Conservation (phyloP, 2,329 filamentous ascomycete genomes). For the Ophiostoma quercus region DNA sequence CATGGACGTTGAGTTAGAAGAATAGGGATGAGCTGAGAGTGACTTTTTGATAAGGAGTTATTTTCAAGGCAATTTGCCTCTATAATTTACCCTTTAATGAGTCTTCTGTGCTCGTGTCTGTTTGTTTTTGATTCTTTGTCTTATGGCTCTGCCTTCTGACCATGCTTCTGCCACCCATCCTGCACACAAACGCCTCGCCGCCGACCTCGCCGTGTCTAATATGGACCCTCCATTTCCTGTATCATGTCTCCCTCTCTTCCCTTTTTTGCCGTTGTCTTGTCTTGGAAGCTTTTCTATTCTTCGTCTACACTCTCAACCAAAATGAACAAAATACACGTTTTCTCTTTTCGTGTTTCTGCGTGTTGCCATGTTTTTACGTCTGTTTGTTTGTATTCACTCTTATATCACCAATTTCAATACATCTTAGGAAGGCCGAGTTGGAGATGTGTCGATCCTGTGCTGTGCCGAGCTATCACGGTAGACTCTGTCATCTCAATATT, state of each 20-base stretch:
- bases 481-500: no score
- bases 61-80: conserved; percentile 29
- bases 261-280: conserved; percentile 18
- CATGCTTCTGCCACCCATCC: background rate
- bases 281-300: conserved; percentile 14
- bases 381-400: conserved; percentile 8
- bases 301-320: conserved; percentile 11
- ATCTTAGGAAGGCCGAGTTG: background rate
- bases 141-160: background rate
- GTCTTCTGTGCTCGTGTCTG: conserved; percentile 17
- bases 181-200: conserved; percentile 20
- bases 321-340: conserved; percentile 15
- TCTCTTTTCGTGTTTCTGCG: conserved; percentile 23
- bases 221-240: conserved; percentile 7
- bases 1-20: background rate
- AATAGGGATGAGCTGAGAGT: conserved; percentile 15
- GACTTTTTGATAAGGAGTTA: conserved; percentile 22
- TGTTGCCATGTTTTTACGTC: background rate
- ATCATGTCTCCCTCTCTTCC: conserved; percentile 19
- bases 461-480: no score
- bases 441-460: no score
- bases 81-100: conserved; percentile 19
- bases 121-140: background rate
- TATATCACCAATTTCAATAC: conserved; percentile 11
- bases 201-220: background rate